A percentile compares a stretch with the other conserved stretches of the same genome.
Evolutionary conservation across 2,329 filamentous ascomycete species (phyloP).

Genomic region (Trichothecium roseum): DNA sequence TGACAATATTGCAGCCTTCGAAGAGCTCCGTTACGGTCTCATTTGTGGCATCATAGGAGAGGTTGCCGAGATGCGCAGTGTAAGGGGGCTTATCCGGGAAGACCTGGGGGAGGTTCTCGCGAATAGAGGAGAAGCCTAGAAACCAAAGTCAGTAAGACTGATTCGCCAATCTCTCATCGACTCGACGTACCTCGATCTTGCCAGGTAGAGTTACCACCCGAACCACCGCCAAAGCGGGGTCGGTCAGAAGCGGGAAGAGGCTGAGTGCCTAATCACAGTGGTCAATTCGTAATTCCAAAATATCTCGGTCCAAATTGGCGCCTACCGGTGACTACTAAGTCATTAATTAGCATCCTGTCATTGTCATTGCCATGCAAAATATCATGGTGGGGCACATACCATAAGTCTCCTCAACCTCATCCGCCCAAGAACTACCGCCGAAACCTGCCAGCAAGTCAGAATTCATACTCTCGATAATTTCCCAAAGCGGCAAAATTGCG

Average conservation of each 20-base stretch:
- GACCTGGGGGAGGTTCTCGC: slow-evolving; percentile 61
- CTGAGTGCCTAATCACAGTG: slow-evolving; percentile 37
- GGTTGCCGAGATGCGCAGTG: slow-evolving; percentile 91
- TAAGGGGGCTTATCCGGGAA: slow-evolving; percentile 88
- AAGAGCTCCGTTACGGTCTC: slow-evolving; percentile 83
- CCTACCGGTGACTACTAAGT: slow-evolving; percentile 23
- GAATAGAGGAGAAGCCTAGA: slow-evolving; percentile 44
- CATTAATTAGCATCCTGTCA: slow-evolving; percentile 1
- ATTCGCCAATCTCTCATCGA: slow-evolving; percentile 1
- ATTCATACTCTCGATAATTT: not conserved
- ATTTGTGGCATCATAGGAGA: slow-evolving; percentile 86
- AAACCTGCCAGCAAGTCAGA: slow-evolving; percentile 23
- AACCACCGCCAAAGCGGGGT: slow-evolving; percentile 20
- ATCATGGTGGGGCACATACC: slow-evolving; percentile 41
- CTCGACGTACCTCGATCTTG: slow-evolving; percentile 29
- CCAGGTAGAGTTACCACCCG: slow-evolving; percentile 22
- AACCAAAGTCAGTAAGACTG: slow-evolving; percentile 9
- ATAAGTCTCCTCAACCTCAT: slow-evolving; percentile 91
- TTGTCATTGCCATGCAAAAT: not conserved
- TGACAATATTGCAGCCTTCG: slow-evolving; percentile 71
- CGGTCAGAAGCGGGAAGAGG: slow-evolving; percentile 42
- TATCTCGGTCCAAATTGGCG: slow-evolving; percentile 2
- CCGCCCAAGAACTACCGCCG: slow-evolving; percentile 80
- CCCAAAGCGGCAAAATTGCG: not conserved
- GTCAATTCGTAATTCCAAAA: no score